phyloP scores from a whole-genome alignment of 495 filamentous ascomycete species.

The Neurospora sp. region DNA sequence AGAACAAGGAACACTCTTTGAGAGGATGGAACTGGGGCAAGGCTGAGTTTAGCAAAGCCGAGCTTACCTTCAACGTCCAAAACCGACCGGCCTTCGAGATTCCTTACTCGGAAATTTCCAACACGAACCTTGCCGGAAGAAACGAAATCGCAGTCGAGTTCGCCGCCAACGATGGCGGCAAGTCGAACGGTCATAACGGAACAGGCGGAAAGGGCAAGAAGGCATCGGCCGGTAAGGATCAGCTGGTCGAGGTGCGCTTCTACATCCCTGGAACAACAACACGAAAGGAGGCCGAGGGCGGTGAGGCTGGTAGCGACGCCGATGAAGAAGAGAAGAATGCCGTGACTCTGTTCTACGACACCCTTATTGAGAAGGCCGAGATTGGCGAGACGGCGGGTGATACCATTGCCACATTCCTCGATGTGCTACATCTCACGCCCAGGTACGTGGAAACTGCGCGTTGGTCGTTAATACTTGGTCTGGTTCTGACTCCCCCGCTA shows the following conservation, averaged over 20 bases:
- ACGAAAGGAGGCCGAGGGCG: conserved; percentile 74
- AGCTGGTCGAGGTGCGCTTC: conserved; percentile 96
- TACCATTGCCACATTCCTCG: conserved; percentile 93
- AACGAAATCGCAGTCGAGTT: conserved; percentile 98
- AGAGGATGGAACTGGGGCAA: conserved; percentile 99
- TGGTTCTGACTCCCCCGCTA: conserved; percentile 32
- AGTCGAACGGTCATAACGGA: conserved; percentile 64
- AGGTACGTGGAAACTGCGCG: conserved; percentile 47
- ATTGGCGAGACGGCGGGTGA: conserved; percentile 97
- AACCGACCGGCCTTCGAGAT: conserved; percentile 97
- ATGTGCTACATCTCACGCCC: conserved; percentile 93
- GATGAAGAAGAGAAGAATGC: conserved; percentile 82
- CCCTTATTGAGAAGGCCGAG: conserved; percentile 96
- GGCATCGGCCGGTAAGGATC: conserved; percentile 75
- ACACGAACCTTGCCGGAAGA: conserved; percentile 94
- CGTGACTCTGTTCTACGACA: conserved; percentile 92
- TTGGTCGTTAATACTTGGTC: not conserved
- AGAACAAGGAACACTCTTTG: conserved; percentile 84
- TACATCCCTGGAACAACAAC: conserved; percentile 91
- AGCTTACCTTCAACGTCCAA: conserved; percentile 92
- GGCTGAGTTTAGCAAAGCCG: conserved; percentile 89
- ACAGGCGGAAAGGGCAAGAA: conserved; percentile 81
- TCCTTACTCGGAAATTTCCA: conserved; percentile 93
- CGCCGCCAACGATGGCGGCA: conserved; percentile 53
- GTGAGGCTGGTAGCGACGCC: conserved; percentile 55